A percentile compares a stretch with the other conserved stretches of the same genome.
These are phyloP conservation scores for Chlamydomonas applanata DNA, from an alignment of 139 green algal species.

Conservation along the genomic window DNA sequence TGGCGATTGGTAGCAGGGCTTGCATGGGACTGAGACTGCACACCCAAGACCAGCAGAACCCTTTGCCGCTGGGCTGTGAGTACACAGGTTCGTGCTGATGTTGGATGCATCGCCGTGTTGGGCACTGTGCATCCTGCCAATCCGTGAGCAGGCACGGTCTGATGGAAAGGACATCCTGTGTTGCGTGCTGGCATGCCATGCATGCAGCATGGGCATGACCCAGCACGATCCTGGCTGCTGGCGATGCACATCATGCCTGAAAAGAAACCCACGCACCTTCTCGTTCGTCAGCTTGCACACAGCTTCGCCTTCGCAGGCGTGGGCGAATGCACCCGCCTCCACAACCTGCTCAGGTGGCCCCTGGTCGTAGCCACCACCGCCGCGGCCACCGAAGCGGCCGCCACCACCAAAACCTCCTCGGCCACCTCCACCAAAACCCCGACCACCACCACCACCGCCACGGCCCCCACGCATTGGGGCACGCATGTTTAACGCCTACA, in stretches of 20 bases:
- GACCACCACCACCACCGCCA: conserved; percentile 21
- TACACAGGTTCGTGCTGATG: no score
- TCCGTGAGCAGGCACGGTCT: not conserved
- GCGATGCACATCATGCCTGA: no score
- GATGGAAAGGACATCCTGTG: not conserved
- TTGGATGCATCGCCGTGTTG: no score
- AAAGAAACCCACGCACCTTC: conserved; percentile 65
- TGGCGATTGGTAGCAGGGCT: no score
- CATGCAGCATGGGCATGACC: no score
- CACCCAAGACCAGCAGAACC: no score
- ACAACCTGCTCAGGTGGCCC: conserved; percentile 72
- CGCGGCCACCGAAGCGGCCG: conserved; percentile 10
- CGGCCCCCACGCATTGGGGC: conserved; percentile 37
- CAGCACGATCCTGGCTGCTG: no score
- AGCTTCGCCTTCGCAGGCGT: conserved; percentile 96
- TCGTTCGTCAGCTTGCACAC: conserved; percentile 95
- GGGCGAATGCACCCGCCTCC: conserved; percentile 86
- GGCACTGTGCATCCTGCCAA: no score
- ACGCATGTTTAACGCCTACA: conserved; percentile 5
- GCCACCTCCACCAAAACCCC: conserved; percentile 23
- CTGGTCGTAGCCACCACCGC: conserved; percentile 22
- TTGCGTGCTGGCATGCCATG: not conserved
- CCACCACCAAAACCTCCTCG: conserved; percentile 27
- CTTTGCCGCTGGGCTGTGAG: no score
- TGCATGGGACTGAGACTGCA: no score